Conservation (phyloP, 2,329 filamentous ascomycete species). For the Fusarium napiforme region DNA sequence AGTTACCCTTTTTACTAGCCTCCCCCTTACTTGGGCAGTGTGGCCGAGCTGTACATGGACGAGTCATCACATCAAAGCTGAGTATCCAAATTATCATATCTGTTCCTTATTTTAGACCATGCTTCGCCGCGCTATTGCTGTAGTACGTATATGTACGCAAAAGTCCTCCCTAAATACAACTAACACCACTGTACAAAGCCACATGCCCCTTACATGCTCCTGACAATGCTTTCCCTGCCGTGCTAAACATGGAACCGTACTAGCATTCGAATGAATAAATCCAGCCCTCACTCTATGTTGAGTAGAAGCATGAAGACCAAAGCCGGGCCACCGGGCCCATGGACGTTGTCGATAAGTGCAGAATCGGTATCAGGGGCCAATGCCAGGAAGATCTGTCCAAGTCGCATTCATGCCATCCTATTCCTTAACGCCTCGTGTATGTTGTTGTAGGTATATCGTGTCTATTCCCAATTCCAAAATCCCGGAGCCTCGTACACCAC, state of each 20-base stretch:
- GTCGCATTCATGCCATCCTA: constrained; percentile 17
- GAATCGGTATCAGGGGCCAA: background rate
- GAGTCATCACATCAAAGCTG: background rate
- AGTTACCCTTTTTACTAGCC: background rate
- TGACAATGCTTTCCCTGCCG: background rate
- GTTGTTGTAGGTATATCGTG: constrained; percentile 43
- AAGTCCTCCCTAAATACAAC: background rate
- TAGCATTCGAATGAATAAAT: background rate
- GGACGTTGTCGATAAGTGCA: background rate
- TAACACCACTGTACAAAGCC: background rate
- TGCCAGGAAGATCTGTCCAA: background rate
- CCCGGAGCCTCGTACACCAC: constrained; percentile 20
- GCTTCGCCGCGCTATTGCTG: constrained; percentile 13
- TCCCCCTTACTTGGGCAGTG: background rate
- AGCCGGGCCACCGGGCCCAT: background rate
- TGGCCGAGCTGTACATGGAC: background rate
- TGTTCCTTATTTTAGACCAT: constrained; percentile 12
- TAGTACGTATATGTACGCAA: background rate
- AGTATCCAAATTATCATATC: background rate
- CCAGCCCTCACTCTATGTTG: constrained; percentile 2
- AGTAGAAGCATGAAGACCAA: background rate
- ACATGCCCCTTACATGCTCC: background rate
- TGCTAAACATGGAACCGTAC: background rate
- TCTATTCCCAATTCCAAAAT: constrained; percentile 37
- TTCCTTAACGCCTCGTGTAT: constrained; percentile 45